Conservation (phyloP, 2,329 filamentous ascomycete species). For the Colletotrichum godetiae region DNA sequence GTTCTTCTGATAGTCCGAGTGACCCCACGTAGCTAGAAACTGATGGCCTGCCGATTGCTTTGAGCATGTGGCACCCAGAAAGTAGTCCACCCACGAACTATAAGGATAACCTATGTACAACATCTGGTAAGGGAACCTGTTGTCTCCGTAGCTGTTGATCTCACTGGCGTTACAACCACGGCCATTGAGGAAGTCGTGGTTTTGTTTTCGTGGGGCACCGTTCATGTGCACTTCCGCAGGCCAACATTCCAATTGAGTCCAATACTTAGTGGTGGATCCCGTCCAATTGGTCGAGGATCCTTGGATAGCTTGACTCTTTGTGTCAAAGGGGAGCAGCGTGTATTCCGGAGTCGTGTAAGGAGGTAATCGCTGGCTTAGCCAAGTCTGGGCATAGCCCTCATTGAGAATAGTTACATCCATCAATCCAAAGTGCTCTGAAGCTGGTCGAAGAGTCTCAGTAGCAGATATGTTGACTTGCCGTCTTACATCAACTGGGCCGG, state of each 20-base stretch:
- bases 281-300: conserved; percentile 41
- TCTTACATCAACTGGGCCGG: conserved; percentile 42
- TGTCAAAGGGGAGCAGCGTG: conserved; percentile 54
- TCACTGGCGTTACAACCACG: conserved; percentile 48
- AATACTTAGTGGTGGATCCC: conserved; percentile 43
- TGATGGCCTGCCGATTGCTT: conserved; percentile 45
- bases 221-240: conserved; percentile 41
- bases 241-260: conserved; percentile 52
- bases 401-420: conserved; percentile 54
- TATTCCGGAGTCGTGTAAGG: conserved; percentile 56
- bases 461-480: not conserved
- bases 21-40: conserved; percentile 47
- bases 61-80: conserved; percentile 44
- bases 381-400: conserved; percentile 56
- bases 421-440: conserved; percentile 34
- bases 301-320: not conserved
- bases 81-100: conserved; percentile 47
- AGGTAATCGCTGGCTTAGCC: conserved; percentile 57
- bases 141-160: conserved; percentile 17
- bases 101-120: conserved; percentile 57
- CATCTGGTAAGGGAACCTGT: conserved; percentile 40
- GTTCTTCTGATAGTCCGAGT: not conserved
- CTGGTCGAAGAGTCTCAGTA: conserved; percentile 34
- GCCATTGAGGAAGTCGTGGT: conserved; percentile 48
- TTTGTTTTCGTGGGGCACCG: not conserved